Evolutionary conservation across 2,329 filamentous ascomycete species (phyloP), one percentile per base, ranked within the genome.

Genomic region (Endoconidiophora laricicola): DNA sequence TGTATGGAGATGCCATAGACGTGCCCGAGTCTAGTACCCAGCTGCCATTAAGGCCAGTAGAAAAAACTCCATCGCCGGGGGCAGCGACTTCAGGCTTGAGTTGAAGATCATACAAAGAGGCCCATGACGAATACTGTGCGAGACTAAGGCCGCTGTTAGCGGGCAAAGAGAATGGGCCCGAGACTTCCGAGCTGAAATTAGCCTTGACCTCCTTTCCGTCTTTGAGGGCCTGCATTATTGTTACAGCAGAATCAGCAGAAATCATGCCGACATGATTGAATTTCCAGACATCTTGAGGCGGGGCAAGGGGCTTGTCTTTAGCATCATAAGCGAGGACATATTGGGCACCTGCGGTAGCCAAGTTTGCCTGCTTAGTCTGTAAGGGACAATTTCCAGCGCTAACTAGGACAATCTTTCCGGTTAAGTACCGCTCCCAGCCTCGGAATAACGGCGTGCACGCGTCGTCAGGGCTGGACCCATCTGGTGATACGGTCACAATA

Each of bases 1-100:
- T 63, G 52, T 73, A 73, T 0, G 73, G 73, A 5, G 68, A 68
- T 0, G 72, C 68, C 73, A 78, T 76, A 1, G 71, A 74, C 0
- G 74, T 77, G 44, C 74, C 74, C 41, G 65, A 69, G 49, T 71
- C 61, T 5, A 70, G 61, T 10, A 65, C 65, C 54, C 72, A 77
- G 7, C 52, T 55, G 22, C 4, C 2, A 29, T 2, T 2, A 29
- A 67, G 63, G 41, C 66, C 68, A 2, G 72, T 74, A 40, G 69
- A 73, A 49, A 71, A 62, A 43, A 76, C 72, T 29, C 66, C 61
- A 45, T 65, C 66, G 10, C 72, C 71, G 1, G 71, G 71, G 0
- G 69, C 66, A 12, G 66, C 65, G 46, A 75, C 60, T 44, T 74
- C 67, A 4, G 72, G 71, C 55, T 72, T 73, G 48, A 73, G 61